Evolutionary conservation across 2,329 filamentous ascomycete genomes (phyloP).

Genomic region (Sclerotinia borealis): DNA sequence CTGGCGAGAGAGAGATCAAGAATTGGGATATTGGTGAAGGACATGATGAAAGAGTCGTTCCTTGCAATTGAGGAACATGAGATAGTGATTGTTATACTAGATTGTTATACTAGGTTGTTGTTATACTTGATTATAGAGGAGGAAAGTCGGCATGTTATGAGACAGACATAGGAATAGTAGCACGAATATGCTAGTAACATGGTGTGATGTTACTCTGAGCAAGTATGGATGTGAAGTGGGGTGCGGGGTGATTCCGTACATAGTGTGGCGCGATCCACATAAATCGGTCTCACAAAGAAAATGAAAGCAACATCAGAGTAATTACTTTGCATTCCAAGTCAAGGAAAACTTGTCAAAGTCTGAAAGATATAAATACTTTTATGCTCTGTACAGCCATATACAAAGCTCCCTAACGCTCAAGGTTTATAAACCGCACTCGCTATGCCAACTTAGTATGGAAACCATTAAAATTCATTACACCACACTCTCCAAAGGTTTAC

Average conservation of each 20-base stretch:
- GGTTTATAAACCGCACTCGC: conserved; percentile 13
- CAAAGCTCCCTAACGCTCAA: conserved; percentile 16
- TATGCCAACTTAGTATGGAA: conserved; percentile 15
- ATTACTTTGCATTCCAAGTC: neutral
- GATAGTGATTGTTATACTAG: neutral
- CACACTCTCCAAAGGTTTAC: conserved; percentile 41
- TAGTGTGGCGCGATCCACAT: neutral
- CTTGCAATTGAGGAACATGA: neutral
- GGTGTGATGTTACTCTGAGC: neutral
- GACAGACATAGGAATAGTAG: neutral
- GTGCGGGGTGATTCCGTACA: conserved; percentile 8
- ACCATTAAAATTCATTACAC: conserved; percentile 10
- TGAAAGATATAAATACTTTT: conserved; percentile 14
- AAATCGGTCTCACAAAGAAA: neutral
- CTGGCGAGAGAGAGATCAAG: conserved; percentile 66
- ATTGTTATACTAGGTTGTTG: neutral
- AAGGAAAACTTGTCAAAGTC: neutral
- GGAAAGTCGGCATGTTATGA: neutral
- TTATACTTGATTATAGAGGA: neutral
- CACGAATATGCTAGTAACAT: neutral
- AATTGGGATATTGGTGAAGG: conserved; percentile 69
- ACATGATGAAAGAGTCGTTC: conserved; percentile 23
- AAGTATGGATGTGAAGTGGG: conserved; percentile 5
- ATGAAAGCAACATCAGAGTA: neutral
- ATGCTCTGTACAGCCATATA: conserved; percentile 14